Percentiles rank a stretch among this genome's conserved stretches.
Conservation (phyloP, 495 filamentous ascomycete genomes). For the Aspergillus nanangensis region DNA sequence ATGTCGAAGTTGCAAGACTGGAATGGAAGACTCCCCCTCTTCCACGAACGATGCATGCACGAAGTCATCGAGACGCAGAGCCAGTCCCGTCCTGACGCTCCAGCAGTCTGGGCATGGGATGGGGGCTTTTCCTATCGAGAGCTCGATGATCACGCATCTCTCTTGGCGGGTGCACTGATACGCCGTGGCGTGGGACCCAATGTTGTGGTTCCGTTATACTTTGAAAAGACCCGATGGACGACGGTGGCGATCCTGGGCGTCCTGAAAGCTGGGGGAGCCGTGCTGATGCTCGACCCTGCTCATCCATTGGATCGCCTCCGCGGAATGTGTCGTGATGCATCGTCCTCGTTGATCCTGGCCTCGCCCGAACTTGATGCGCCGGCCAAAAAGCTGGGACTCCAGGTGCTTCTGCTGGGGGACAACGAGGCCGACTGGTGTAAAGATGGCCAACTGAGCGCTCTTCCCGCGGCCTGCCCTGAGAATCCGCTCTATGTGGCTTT, state of each 20-base stretch:
- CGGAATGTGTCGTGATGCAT: constrained; percentile 2
- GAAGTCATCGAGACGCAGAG: background rate
- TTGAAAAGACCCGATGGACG: constrained; percentile 40
- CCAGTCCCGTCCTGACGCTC: background rate
- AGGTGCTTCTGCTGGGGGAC: too few species aligned
- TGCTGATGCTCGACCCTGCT: constrained; percentile 40
- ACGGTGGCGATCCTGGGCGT: constrained; percentile 35
- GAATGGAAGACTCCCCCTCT: background rate
- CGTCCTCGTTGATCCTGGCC: constrained; percentile 4
- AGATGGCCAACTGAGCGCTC: too few species aligned
- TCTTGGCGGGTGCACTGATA: too few species aligned
- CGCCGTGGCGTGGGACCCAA: too few species aligned
- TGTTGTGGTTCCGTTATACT: constrained; percentile 43
- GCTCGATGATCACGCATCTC: background rate
- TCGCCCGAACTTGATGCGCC: background rate
- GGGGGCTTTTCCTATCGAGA: background rate
- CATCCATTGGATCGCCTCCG: constrained; percentile 38
- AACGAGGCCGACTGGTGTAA: too few species aligned
- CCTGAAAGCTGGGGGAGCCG: constrained; percentile 43
- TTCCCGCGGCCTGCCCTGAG: constrained; percentile 2
- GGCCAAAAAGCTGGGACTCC: background rate
- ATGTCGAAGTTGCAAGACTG: background rate
- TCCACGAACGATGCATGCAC: background rate
- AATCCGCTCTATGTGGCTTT: constrained; percentile 22
- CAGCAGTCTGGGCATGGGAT: background rate